Base-by-base conservation (phyloP, 352 stramenopile species). In the Peronosclerospora sorghi region DNA sequence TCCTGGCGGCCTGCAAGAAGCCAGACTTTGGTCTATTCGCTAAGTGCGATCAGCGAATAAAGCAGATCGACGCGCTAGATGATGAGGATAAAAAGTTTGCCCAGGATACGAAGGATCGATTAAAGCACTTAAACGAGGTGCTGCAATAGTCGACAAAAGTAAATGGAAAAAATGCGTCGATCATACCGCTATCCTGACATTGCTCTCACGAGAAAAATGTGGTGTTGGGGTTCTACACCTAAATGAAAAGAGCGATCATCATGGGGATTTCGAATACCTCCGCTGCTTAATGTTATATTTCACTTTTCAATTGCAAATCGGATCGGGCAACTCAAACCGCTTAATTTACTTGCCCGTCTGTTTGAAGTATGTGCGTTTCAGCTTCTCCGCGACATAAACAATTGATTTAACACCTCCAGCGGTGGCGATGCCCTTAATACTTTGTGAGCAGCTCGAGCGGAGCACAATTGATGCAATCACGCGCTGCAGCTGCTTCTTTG, bases 361-460 rank as follows among this genome's bases (percentile, higher is more conserved):
- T 6, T 26, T 26, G 6, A 26, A 26, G 21, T 26, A 91, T 7
- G 79, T 80, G n/a, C 79, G 83, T 32, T 89, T 77, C 13, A 95
- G 61, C 50, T 95, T 95, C 51, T 89, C 70, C 21, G 68, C 64
- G 3, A 89, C 65, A 45, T 95, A 95, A 23, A 74, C 41, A 28
- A 86, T 68, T 5, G 77, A 82, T 43, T 95, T 95, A 26, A 82
- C 44, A 14, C 60, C 73, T 8, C 83, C 83, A 23, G 79, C 83
- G 12, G 83, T 95, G 17, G 81, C 65, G 23, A 95, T 87, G 37
- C 83, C 79, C 45, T 95, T 95, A 49, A 88, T 88, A 59, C 81
- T 89, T 56, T 95, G 83, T 8, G 81, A 81, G 21, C 79, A 73
- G 49, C 83, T 95, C 47, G 78, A 92, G n/a, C 72, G 65, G 23